Conservation (phyloP, 179 eudicot species). For the Carnegiea gigantea region DNA sequence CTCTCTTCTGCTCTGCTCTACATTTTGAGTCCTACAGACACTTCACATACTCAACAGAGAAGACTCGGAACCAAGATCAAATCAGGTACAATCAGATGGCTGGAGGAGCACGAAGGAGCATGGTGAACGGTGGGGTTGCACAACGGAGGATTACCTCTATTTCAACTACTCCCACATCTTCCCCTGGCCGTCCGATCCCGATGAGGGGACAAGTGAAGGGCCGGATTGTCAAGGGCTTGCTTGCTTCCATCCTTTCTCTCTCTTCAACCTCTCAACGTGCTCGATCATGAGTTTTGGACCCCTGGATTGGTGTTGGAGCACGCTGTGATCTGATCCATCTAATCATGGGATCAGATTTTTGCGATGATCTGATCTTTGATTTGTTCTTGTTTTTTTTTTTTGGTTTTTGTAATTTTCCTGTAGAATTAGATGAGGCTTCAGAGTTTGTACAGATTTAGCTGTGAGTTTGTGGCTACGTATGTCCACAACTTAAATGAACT, state of each 20-base stretch:
- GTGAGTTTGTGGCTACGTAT: too few relatives aligned
- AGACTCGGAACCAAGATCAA: neutral
- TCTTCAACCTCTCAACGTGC: neutral
- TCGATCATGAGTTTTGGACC: neutral
- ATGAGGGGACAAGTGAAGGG: slow-evolving; percentile 12
- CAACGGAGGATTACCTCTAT: slow-evolving; percentile 16
- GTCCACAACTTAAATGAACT: neutral
- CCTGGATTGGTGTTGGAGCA: neutral
- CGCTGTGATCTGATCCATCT: neutral
- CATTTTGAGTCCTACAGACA: neutral
- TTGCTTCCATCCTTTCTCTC: slow-evolving; percentile 10
- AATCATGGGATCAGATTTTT: neutral
- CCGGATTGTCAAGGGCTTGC: slow-evolving; percentile 15
- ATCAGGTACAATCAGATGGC: slow-evolving; percentile 4
- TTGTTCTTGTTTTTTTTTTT: too few relatives aligned
- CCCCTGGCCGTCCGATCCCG: slow-evolving; percentile 16
- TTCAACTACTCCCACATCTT: neutral
- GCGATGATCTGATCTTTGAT: neutral
- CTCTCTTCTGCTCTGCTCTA: neutral
- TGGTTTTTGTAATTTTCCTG: neutral
- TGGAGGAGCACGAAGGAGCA: slow-evolving; percentile 21
- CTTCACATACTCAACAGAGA: neutral
- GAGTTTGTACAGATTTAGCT: neutral
- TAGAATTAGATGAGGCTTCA: neutral
- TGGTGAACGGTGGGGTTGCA: slow-evolving; percentile 13